Evolutionary conservation across 2,329 filamentous ascomycete species (phyloP), one percentile per base, ranked within the genome.

Genomic region (Blastomyces gilchristii): DNA sequence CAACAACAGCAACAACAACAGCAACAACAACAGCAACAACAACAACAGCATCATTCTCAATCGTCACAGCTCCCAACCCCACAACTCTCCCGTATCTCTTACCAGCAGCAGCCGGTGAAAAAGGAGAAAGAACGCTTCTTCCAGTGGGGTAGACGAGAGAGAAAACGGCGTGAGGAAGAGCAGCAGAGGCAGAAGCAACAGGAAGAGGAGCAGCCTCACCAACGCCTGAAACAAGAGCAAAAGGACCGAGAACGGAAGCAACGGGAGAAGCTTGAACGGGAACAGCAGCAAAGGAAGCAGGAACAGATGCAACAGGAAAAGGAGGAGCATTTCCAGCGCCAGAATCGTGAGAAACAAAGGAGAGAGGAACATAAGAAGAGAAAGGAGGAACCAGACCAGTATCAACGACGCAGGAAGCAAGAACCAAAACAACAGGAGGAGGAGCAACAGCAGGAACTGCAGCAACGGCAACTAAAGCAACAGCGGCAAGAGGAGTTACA

Each of bases 261-360:
- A 25, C 34, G 39, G 11, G 63, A 66, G 9, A 69, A 69, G 16
- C 54, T 58, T 58, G 54, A 58, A 28, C 49, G 11, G 22, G 49
- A 50, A 28, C 49, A 59, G 39, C 39, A 47, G n/a, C 37, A 25
- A 39, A 41, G 28, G 61, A 65, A 41, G 63, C 60, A 47, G 50
- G n/a, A 41, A 22, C 25, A 34, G 25, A 18, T 39, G n/a, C 34
- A 58, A 31, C 41, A 63, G 28, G 45, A 63, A 8, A 47, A 49
- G n/a, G 41, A 63, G 14, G 18, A 50, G n/a, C 49, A 61, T 16
- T 50, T 53, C 8, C 8, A 45, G 39, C 43, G 53, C 49, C 41
- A 54, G 43, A 57, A 57, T 12, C 59, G 58, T 14, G 64, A 65
- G 45, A 58, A 64, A 54, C 43, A 58, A 43, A 31, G 41, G 18